These are phyloP conservation scores for Simmondsia chinensis DNA, from an alignment of 148 eudicot genomes.

Conservation along the genomic window DNA sequence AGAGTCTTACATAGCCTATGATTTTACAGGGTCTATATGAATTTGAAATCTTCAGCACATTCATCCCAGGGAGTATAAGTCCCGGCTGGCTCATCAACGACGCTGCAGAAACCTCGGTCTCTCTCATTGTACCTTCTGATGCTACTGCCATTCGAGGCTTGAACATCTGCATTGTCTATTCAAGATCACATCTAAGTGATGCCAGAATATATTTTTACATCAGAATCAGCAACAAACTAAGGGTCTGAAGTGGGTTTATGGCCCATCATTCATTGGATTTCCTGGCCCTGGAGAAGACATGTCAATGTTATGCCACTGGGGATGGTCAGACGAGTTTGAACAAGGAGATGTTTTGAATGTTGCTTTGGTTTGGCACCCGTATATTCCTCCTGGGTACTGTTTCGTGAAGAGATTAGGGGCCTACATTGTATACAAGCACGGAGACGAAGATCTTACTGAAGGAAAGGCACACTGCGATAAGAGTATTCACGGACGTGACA, in stretches of 20 bases:
- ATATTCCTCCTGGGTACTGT: too few species aligned
- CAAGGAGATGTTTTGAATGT: constrained; percentile 1
- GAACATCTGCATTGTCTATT: constrained; percentile 5
- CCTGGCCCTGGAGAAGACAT: neutral
- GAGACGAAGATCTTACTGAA: too few species aligned
- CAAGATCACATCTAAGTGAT: neutral
- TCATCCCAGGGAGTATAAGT: constrained; percentile 3
- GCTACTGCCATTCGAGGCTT: constrained; percentile 3
- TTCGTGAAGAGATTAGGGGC: too few species aligned
- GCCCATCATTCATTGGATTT: neutral
- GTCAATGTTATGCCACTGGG: constrained; percentile 5
- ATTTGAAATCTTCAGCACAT: constrained; percentile 8
- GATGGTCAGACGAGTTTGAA: neutral
- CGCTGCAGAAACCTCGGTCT: neutral
- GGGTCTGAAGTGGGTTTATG: constrained; percentile 5
- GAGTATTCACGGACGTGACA: too few species aligned
- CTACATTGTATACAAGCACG: too few species aligned
- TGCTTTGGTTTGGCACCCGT: neutral
- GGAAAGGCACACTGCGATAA: too few species aligned
- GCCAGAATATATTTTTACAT: neutral
- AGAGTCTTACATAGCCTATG: too few species aligned
- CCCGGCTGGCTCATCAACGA: constrained; percentile 2
- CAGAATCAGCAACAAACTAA: constrained; percentile 2
- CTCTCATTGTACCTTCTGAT: neutral
- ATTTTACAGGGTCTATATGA: constrained; percentile 9